Evolutionary conservation across 805 yeast species (phyloP), one percentile per base, ranked within the genome.

Genomic region (Candida maris): DNA sequence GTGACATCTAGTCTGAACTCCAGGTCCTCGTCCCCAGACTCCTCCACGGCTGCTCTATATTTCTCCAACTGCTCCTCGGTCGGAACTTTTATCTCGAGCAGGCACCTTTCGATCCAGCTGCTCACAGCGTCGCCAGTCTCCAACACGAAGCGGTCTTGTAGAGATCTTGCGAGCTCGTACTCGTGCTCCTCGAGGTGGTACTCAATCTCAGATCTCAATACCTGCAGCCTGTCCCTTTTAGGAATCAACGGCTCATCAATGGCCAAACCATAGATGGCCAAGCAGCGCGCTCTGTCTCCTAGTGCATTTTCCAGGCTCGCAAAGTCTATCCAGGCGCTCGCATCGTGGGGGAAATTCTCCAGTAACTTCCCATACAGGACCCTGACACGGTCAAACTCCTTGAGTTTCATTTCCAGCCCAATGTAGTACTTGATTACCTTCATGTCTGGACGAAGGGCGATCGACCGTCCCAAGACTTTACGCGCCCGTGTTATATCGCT

Each of bases 341-440:
- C 51, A 6, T 65, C 42, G 3, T 45, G 38, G 0, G 79, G 70
- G 45, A 64, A 70, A 2, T 53, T 46, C 45, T 77, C 81, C n/a
- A 85, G 44, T 62, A 73, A 75, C 51, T 76, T 79, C 45, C 80
- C 85, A 54, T 77, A 87, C 3, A 93, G 52, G 54, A 65, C 77
- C 21, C 97, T 64, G 6, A 82, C 88, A 23, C 96, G 62, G 42
- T 83, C 94, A 67, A 84, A 84, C 49, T 88, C 93, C 24, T 83
- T 84, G 30, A 89, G 56, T 35, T 68, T 63, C 25, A 64, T 65
- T 54, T 91, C 97, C 23, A 88, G 45, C 1, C 62, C 65, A 31
- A 91, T 80, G 59, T 93, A 93, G 41, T 67, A 68, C 42, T 63
- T 65, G 52, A 81, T 78, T 0, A 85, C 58, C 35, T 75, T 75